Base-by-base conservation (phyloP, 305 asterid genomes). In the Petunia hybrid region DNA sequence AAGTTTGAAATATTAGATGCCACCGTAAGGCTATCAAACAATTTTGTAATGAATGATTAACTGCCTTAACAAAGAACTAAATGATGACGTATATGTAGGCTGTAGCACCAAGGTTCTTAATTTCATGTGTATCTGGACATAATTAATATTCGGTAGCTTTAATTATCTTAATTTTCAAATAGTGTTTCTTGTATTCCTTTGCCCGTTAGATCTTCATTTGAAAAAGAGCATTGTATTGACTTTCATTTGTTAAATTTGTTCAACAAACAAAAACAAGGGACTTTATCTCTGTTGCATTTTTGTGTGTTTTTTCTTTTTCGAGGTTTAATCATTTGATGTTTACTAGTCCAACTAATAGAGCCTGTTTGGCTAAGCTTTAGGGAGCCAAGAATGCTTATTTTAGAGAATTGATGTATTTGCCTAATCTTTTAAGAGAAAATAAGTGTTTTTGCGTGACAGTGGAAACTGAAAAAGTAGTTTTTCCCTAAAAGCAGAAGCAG, bases 11-110 rank as follows among this genome's bases (percentile, higher is more conserved):
- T 31, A 71, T 71, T 48, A 31, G 35, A 10, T 35, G 31, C 59
- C 40, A 71, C 8, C n/a, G 36, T 51, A 71, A 39, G 35, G 22
- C 45, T 38, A 73, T 73, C 78, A 73, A 73, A 12, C 42, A 73
- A 51, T 51, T 73, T 48, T 51, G 63, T 36, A 35, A 36, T 48
- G 36, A 73, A 73, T 36, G 78, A 73, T 73, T 73, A 73, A 73
- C 12, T 3, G 12, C 61, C 31, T 36, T 71, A 71, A 48, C 60
- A 71, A 48, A 71, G 77, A 71, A 71, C 45, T 42, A 71, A 48
- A 71, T 71, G n/a, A 70, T 70, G 9, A 1, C 75, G 42, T 46
- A 46, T 46, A 1, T n/a, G n/a, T n/a, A n/a, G n/a, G n/a, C n/a
- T 46, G 8, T 5, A 2, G 53, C 4, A 68, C 56, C 53, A 67